Evolutionary conservation across 192 early-diverging fungal species (phyloP).

Genomic region (Backusella tuberculispora): DNA sequence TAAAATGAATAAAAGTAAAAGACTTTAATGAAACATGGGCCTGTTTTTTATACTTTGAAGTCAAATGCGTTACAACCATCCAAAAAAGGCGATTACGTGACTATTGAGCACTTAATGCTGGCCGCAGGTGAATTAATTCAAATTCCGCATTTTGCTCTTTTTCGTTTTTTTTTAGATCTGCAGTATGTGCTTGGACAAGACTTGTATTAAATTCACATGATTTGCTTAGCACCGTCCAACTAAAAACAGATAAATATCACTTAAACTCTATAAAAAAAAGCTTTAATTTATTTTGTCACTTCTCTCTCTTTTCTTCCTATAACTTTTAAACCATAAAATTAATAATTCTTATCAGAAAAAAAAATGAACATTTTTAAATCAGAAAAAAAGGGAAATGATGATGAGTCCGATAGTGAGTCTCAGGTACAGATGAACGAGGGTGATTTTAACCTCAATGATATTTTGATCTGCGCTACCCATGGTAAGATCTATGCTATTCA

Average conservation of each 20-base stretch:
- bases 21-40: neutral
- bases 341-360: neutral
- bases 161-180: neutral
- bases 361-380: slow-evolving; percentile 4
- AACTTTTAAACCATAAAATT: neutral
- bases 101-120: slow-evolving; percentile 10
- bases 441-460: neutral
- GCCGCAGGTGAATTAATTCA: neutral
- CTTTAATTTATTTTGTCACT: neutral
- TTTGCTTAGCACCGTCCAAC: neutral
- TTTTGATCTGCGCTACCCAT: slow-evolving; percentile 5
- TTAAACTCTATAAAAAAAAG: too few relatives aligned
- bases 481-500: slow-evolving; percentile 8
- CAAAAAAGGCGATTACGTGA: neutral
- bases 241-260: neutral
- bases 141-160: neutral
- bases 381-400: neutral
- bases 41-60: slow-evolving; percentile 12
- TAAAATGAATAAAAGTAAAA: neutral
- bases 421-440: neutral
- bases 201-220: neutral
- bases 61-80: neutral
- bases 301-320: neutral
- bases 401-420: neutral
- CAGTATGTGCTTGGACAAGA: neutral